These are phyloP conservation scores for Fusarium sp. DNA, from an alignment of 2,329 filamentous ascomycete species.

Conservation along the genomic window DNA sequence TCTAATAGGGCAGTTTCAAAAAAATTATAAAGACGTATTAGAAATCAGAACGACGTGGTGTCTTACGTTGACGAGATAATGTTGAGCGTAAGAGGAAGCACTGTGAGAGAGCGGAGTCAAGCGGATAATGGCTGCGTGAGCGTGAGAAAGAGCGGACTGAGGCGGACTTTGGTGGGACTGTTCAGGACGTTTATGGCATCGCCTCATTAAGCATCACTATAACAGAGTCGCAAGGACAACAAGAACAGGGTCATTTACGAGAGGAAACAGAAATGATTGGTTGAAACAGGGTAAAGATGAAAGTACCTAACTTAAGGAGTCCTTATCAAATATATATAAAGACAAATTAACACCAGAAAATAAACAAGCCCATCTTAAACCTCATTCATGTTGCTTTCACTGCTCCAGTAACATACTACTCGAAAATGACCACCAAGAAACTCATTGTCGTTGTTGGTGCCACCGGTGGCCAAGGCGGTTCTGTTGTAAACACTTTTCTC, in stretches of 20 bases:
- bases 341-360: background rate
- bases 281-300: too few relatives aligned
- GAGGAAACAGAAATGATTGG: background rate
- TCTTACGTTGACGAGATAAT: background rate
- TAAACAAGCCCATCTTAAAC: background rate
- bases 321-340: too few relatives aligned
- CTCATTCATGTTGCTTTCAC: background rate
- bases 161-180: slow-evolving; percentile 8
- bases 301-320: too few relatives aligned
- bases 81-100: background rate
- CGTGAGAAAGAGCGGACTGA: background rate
- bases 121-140: slow-evolving; percentile 1
- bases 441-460: slow-evolving; percentile 13
- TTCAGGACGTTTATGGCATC: background rate
- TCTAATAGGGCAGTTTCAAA: background rate
- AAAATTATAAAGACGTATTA: background rate
- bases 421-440: slow-evolving; percentile 4
- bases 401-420: background rate
- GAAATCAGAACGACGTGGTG: background rate
- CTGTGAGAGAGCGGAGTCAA: background rate
- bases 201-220: background rate
- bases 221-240: background rate
- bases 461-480: slow-evolving; percentile 15
- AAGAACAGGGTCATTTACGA: background rate
- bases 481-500: slow-evolving; percentile 16